These are phyloP conservation scores for Lichtheimia hyalospora DNA, from an alignment of 371 early-diverging fungal genomes.

Conservation along the genomic window DNA sequence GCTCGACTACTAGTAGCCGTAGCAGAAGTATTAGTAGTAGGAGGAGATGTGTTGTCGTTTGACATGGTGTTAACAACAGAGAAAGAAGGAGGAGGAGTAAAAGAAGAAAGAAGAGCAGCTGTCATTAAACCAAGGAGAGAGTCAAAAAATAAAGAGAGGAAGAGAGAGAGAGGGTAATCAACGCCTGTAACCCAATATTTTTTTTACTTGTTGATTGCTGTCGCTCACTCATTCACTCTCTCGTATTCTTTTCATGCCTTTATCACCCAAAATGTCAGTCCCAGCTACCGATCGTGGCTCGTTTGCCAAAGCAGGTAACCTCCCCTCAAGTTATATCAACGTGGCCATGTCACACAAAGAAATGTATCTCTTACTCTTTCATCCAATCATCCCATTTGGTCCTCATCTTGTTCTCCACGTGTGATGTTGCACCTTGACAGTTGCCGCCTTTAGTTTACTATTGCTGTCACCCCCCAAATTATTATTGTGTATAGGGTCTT, in stretches of 20 bases:
- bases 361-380: background rate
- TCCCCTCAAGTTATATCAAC: background rate
- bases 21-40: background rate
- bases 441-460: constrained; percentile 1
- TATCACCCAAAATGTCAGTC: background rate
- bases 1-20: background rate
- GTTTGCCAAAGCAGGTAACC: background rate
- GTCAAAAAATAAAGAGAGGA: background rate
- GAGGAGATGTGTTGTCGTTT: background rate
- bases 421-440: background rate
- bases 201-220: no score
- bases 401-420: background rate
- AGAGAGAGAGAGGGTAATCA: background rate
- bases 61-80: background rate
- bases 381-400: constrained; percentile 2
- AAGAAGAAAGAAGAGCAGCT: constrained; percentile 7
- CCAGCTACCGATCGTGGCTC: background rate
- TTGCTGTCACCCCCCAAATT: no score
- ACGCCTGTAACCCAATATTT: background rate
- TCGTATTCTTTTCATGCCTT: background rate
- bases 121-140: background rate
- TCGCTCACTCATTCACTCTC: no score
- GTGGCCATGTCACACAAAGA: constrained; percentile 2
- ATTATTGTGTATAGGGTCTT: no score
- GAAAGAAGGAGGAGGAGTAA: background rate